Percentiles rank a stretch among this genome's conserved stretches.
phyloP scores from a whole-genome alignment of 371 early-diverging fungal species.

The Entomophthora muscae region DNA sequence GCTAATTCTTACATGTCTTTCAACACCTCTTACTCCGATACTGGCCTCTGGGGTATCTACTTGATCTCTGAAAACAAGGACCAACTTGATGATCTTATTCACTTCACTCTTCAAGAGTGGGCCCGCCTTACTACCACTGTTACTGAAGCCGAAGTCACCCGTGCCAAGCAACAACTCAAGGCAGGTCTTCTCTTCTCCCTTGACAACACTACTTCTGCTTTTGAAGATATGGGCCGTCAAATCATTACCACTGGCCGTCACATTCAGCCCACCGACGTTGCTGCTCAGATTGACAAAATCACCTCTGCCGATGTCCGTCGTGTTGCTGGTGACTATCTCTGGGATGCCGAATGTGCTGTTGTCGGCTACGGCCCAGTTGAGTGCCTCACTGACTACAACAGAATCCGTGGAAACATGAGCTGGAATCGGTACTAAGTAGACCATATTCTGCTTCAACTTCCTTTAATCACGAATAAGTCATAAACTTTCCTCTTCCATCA shows the following conservation, averaged over 20 bases:
- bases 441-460: too few species aligned
- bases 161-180: conserved; percentile 96
- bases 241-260: conserved; percentile 80
- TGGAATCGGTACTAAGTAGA: conserved; percentile 35
- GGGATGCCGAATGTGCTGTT: conserved; percentile 76
- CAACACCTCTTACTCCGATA: conserved; percentile 94
- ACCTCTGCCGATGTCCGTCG: conserved; percentile 71
- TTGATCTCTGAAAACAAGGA: conserved; percentile 63
- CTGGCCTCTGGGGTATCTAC: conserved; percentile 96
- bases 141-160: conserved; percentile 85
- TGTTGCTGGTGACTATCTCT: conserved; percentile 72
- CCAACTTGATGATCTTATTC: conserved; percentile 67
- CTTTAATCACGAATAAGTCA: too few species aligned
- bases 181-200: conserved; percentile 72
- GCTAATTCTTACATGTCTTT: conserved; percentile 96
- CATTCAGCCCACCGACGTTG: conserved; percentile 62
- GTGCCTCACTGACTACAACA: conserved; percentile 72
- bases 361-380: conserved; percentile 85
- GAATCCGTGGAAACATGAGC: conserved; percentile 64
- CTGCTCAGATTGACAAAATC: conserved; percentile 60
- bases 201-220: conserved; percentile 84
- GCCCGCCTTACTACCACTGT: conserved; percentile 65
- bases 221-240: conserved; percentile 96
- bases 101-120: conserved; percentile 83
- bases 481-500: too few species aligned